These are phyloP conservation scores for Botrytis pseudocinerea DNA, from an alignment of 2,329 filamentous ascomycete species.

Conservation along the genomic window DNA sequence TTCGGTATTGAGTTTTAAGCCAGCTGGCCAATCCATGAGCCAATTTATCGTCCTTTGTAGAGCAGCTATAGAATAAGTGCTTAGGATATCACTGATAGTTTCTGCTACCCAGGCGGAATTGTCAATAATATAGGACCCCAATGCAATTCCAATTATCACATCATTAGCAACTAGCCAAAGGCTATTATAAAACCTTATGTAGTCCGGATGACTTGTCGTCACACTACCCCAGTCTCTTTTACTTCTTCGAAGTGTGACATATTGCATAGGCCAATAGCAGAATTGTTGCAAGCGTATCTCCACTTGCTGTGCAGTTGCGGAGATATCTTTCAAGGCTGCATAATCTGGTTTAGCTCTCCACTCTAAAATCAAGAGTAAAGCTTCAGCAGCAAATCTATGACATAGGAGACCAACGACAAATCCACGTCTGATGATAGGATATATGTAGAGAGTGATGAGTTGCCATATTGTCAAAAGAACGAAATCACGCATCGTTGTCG, in stretches of 20 bases:
- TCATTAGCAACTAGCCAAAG: slow-evolving; percentile 98
- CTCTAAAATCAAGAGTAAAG: slow-evolving; percentile 76
- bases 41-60: slow-evolving; percentile 87
- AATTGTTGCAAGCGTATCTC: slow-evolving; percentile 97
- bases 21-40: slow-evolving; percentile 95
- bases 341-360: slow-evolving; percentile 78
- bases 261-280: slow-evolving; percentile 98
- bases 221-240: slow-evolving; percentile 95
- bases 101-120: slow-evolving; percentile 83
- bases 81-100: slow-evolving; percentile 74
- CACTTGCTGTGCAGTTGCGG: slow-evolving; percentile 93
- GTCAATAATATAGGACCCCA: slow-evolving; percentile 96
- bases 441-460: slow-evolving; percentile 70
- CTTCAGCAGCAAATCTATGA: slow-evolving; percentile 79
- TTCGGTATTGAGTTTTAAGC: slow-evolving; percentile 92
- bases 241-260: slow-evolving; percentile 82
- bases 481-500: slow-evolving; percentile 79
- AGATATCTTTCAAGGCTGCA: slow-evolving; percentile 90
- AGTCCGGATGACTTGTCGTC: slow-evolving; percentile 92
- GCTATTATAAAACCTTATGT: slow-evolving; percentile 98
- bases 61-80: slow-evolving; percentile 82
- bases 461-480: slow-evolving; percentile 69
- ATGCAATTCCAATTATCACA: slow-evolving; percentile 94
- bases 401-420: slow-evolving; percentile 79
- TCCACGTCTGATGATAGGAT: slow-evolving; percentile 69